Base-by-base conservation (phyloP, 1,139 yeast species). In the Pichia inconspicua region DNA sequence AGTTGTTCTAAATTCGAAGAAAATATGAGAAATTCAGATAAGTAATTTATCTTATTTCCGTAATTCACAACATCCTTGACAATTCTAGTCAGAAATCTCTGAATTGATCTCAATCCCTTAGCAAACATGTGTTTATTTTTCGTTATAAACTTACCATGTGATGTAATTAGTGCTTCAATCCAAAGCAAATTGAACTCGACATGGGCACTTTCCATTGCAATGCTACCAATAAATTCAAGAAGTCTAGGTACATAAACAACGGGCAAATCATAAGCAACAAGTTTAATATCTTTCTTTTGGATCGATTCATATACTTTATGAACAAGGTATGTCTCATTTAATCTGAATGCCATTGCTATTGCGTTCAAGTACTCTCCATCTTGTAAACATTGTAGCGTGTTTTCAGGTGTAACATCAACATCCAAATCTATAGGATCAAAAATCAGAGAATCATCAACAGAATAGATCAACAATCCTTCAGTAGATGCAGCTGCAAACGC, bases 361-460 rank as follows among this genome's bases (percentile, higher is more conserved):
- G 97, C 95, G 42, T 80, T 78, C 55, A 90, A 69, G 62, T 80
- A 89, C 50, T 89, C 90, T 53, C 79, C 80, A 47, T 83, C 86
- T 17, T 71, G 60, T 46, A 90, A 69, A 12, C 80, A 75, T 49
- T 80, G 84, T 30, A 79, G 51, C 0, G 90, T 84, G 7, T 85
- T 72, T 44, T 79, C 84, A 0, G 96, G 95, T 0, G 98, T 92
- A 39, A 92, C 80, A 60, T 94, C 98, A 44, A 90, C 73, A 63
- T 92, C 98, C 61, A 92, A 75, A 64, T 94, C 97, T 65, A 87
- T 88, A 41, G 99, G 98, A 70, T 92, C 99, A 62, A 92, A 94
- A 42, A 81, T 70, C 43, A 87, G 69, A 15, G 77, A 71, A 50
- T 82, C 82, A 63, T 90, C 95, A 39, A 89, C 78, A 1, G 96